Evolutionary conservation across 139 green algal species (phyloP), one percentile per base, ranked within the genome.

Genomic region (Axilococcus clingmanii): DNA sequence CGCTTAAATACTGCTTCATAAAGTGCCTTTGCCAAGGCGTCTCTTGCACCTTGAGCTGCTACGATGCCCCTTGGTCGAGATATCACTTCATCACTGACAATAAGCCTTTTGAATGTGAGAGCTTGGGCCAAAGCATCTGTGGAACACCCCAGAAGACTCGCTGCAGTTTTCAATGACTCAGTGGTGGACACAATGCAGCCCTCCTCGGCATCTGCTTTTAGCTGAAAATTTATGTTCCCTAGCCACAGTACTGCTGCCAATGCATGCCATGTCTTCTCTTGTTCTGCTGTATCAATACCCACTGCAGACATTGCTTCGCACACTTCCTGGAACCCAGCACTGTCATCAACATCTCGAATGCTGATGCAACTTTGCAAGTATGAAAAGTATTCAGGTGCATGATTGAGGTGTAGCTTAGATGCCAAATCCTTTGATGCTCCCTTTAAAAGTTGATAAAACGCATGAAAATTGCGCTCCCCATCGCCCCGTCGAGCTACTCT

Each of bases 401-500:
- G 20, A 15, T 46, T 56, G 40, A 71, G 38, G 3, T 16, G n/a
- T 30, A 36, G 55, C 7, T 20, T 19, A 25, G 28, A 23, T 6
- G 64, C 57, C 48, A 85, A 68, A 28, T 68, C 66, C 17, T 48
- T 38, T 17, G 42, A 65, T 3, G 82, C 82, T 23, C 88, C 89
- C 8, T 57, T 66, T 40, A 80, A 84, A 22, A 96, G 62, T 73
- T 89, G 80, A 66, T 96, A 96, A 69, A 96, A 96, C 49, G 88
- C 77, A 72, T 96, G 88, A 74, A 83, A 96, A 15, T 68, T 86
- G 42, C 88, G 75, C 76, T 96, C 88, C 7, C 71, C 66, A 36
- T 61, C 54, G 65, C 62, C 36, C 45, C 74, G 67, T 31, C 66
- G 42, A 37, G 76, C 69, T 20, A 86, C 77, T 5, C 77, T 65